A percentile compares a stretch with the other conserved stretches of the same genome.
Evolutionary conservation across 306 rosid genomes (phyloP).

Genomic region (Lathyrus aphaca): DNA sequence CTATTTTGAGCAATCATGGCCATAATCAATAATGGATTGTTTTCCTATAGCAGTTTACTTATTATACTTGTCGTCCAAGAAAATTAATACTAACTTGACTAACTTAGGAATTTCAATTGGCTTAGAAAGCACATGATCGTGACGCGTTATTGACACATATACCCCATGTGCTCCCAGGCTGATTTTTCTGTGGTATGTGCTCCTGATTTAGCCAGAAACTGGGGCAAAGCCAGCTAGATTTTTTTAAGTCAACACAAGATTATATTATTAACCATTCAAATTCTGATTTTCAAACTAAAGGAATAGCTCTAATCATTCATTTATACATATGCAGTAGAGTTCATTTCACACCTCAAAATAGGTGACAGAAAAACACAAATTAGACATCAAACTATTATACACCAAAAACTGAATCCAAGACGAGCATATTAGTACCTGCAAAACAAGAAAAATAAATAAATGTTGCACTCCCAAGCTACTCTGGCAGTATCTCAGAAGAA

Average conservation of each 20-base stretch:
- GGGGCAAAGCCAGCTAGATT: slow-evolving; percentile 31
- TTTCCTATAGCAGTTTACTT: not conserved
- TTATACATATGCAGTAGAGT: slow-evolving; percentile 16
- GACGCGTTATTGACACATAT: slow-evolving; percentile 16
- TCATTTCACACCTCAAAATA: slow-evolving; percentile 28
- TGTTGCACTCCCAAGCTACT: slow-evolving; percentile 6
- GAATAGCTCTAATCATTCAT: slow-evolving; percentile 14
- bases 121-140: slow-evolving; percentile 33
- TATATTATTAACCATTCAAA: slow-evolving; percentile 22
- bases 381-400: slow-evolving; percentile 6
- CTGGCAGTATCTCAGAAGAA: slow-evolving; percentile 28
- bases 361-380: not conserved
- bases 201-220: slow-evolving; percentile 12
- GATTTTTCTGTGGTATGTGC: not conserved
- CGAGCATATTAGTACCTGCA: slow-evolving; percentile 25
- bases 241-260: slow-evolving; percentile 28
- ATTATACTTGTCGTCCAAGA: slow-evolving; percentile 16
- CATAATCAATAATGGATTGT: slow-evolving; percentile 9
- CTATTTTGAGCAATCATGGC: slow-evolving; percentile 16
- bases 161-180: slow-evolving; percentile 33
- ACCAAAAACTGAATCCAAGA: slow-evolving; percentile 32
- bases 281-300: slow-evolving; percentile 1
- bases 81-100: not conserved
- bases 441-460: not conserved
- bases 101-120: slow-evolving; percentile 14